These are phyloP conservation scores for Narthecium ossifragum DNA, from an alignment of 106 monocot genomes.

Conservation along the genomic window DNA sequence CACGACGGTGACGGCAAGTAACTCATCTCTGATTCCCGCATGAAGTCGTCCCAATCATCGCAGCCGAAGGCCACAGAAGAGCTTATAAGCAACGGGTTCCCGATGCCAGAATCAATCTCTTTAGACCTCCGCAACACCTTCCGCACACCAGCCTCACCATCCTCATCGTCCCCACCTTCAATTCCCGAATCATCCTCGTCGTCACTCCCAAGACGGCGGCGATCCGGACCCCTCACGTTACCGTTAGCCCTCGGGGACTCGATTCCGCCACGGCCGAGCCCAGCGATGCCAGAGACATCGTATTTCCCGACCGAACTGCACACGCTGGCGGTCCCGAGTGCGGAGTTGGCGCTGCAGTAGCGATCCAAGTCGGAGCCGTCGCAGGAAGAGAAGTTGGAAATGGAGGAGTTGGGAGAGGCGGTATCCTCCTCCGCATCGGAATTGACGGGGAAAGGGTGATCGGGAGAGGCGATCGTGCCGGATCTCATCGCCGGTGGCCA, in stretches of 20 bases:
- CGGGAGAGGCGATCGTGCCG: too few relatives aligned
- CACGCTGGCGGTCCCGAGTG: slow-evolving; percentile 52
- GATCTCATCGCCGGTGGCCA: too few relatives aligned
- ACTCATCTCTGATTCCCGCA: slow-evolving; percentile 17
- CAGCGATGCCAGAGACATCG: slow-evolving; percentile 24
- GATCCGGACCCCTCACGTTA: background rate
- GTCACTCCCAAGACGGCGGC: background rate
- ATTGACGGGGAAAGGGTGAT: too few relatives aligned
- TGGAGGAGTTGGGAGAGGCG: slow-evolving; percentile 16
- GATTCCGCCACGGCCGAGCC: background rate
- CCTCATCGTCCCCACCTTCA: slow-evolving; percentile 6
- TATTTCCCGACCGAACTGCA: slow-evolving; percentile 47
- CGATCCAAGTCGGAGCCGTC: slow-evolving; percentile 65
- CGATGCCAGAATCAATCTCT: slow-evolving; percentile 2
- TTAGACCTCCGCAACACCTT: background rate
- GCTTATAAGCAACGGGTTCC: slow-evolving; percentile 33
- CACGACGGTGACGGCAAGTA: slow-evolving; percentile 7
- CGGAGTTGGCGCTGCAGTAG: slow-evolving; percentile 85
- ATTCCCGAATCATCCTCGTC: slow-evolving; percentile 33
- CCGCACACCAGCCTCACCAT: background rate
- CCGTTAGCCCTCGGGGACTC: background rate
- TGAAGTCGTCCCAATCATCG: slow-evolving; percentile 55
- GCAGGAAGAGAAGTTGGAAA: slow-evolving; percentile 54
- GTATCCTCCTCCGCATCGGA: too few relatives aligned
- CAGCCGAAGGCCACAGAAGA: slow-evolving; percentile 49